Percentiles rank a stretch among this genome's conserved stretches.
phyloP scores from a whole-genome alignment of 257 asterid species.

The Cinchona pubescens region DNA sequence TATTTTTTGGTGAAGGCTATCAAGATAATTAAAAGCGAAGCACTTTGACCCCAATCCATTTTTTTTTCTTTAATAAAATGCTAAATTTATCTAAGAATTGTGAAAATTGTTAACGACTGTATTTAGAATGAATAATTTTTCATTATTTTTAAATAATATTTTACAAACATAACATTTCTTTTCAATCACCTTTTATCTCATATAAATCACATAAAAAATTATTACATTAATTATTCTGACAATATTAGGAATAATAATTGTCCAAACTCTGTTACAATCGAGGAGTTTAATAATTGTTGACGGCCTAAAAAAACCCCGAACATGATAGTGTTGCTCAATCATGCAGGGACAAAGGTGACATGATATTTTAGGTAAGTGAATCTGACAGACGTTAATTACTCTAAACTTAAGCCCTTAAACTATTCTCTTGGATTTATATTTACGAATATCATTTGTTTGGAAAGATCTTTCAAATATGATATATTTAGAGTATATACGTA shows the following conservation, averaged over 20 bases:
- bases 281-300: slow-evolving; percentile 7
- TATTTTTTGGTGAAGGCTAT: background rate
- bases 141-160: too few species aligned
- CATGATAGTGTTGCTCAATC: slow-evolving; percentile 31
- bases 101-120: too few species aligned
- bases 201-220: too few species aligned
- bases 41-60: background rate
- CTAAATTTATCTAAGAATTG: background rate
- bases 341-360: slow-evolving; percentile 24
- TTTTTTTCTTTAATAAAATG: too few species aligned
- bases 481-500: too few species aligned
- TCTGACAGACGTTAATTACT: slow-evolving; percentile 25
- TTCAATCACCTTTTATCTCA: too few species aligned
- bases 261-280: slow-evolving; percentile 32
- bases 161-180: too few species aligned
- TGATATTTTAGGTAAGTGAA: slow-evolving; percentile 35
- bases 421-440: slow-evolving; percentile 16
- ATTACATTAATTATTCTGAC: too few species aligned
- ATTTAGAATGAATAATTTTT: too few species aligned
- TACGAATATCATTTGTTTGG: slow-evolving; percentile 15
- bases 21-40: background rate
- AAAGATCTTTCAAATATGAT: slow-evolving; percentile 7
- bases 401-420: slow-evolving; percentile 4
- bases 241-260: too few species aligned
- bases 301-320: background rate